Evolutionary conservation across 2,329 filamentous ascomycete species (phyloP), one percentile per base, ranked within the genome.

Genomic region (Epicoccum nigrum): DNA sequence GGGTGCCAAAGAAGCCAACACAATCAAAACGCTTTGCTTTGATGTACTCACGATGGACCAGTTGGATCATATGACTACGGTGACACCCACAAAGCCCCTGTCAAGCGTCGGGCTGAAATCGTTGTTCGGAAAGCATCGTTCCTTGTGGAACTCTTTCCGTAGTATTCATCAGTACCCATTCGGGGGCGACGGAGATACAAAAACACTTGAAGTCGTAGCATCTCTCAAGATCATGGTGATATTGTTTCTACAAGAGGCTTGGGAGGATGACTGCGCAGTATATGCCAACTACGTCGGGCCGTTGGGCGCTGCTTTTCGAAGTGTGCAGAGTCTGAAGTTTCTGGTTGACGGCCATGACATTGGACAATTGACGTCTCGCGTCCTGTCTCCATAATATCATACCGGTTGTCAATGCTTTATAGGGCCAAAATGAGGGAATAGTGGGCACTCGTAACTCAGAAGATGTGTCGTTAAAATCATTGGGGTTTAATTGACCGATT

Each of bases 111-210:
- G 23, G 8, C n/a, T 51, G 42, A 51, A 31, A 12, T 42, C 31
- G 11, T 3, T 52, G 21, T 52, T 52, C 38, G 49, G 49, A n/a
- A 47, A 52, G 28, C 49, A 52, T 33, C 49, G 49, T 11, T 47
- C 49, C 13, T 13, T 52, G 32, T 46, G 43, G 49, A 52, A 52
- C 28, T 44, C 38, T 1, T 52, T 52, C 9, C 43, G 43, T 19
- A 52, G 49, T 12, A 47, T 52, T 4, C 38, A 41, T 19, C 38
- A 46, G 20, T 52, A 52, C 19, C 27, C 42, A 2, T 51, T 41
- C 23, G 31, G 37, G 12, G 27, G 38, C 7, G 31, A 39, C 1
- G 43, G 38, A 17, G 33, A 21, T 4, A 4, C 30, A 7, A 38
- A 15, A n/a, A 34, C 31, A 11, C 32, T 52, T 6, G 43, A 38